Percentiles rank a stretch among this genome's conserved stretches.
Evolutionary conservation across 495 filamentous ascomycete species (phyloP).

Genomic region (Podospora conica): DNA sequence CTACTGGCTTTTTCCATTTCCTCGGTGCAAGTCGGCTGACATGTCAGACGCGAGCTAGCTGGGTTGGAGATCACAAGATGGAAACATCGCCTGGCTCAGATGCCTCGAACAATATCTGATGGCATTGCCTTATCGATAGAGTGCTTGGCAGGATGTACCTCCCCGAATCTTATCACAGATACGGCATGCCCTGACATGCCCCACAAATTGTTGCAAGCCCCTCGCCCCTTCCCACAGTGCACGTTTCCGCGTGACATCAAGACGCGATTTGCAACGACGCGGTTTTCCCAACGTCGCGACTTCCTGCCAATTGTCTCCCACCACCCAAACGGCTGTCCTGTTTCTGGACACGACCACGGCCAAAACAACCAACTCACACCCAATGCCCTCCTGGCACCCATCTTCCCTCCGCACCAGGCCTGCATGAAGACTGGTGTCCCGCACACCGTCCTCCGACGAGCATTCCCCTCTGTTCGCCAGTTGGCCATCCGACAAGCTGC

Average conservation of each 20-base stretch:
- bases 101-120: too few relatives aligned
- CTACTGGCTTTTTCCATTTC: too few relatives aligned
- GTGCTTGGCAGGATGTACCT: too few relatives aligned
- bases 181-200: neutral
- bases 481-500: neutral
- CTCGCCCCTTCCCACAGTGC: neutral
- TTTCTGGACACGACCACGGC: neutral
- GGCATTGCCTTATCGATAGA: too few relatives aligned
- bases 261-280: constrained; percentile 5
- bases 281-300: constrained; percentile 13
- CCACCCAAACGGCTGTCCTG: neutral
- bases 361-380: neutral
- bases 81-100: too few relatives aligned
- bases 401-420: constrained; percentile 5
- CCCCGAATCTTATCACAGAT: too few relatives aligned
- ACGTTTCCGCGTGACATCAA: neutral
- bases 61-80: too few relatives aligned
- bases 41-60: too few relatives aligned
- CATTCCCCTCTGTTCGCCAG: constrained; percentile 15
- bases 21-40: too few relatives aligned
- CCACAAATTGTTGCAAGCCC: neutral
- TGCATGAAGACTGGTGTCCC: constrained; percentile 29
- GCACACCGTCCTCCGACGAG: constrained; percentile 22
- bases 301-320: neutral
- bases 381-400: neutral